A percentile compares a stretch with the other conserved stretches of the same genome.
phyloP scores from a whole-genome alignment of 2,329 filamentous ascomycete species.

The Fusarium decemcellulare region DNA sequence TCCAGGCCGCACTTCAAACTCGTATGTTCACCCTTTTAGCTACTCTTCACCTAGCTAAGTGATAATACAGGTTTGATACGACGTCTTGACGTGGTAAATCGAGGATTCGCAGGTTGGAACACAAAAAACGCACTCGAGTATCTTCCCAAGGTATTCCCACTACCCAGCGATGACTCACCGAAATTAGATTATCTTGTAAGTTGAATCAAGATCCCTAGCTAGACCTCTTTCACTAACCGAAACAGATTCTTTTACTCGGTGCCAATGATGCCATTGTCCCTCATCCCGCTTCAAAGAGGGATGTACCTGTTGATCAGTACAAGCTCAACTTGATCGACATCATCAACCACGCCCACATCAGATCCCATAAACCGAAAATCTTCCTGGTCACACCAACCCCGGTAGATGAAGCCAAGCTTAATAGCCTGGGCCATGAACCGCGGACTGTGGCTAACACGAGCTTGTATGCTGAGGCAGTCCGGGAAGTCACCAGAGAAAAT shows the following conservation, averaged over 20 bases:
- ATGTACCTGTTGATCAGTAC: neutral
- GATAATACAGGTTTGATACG: neutral
- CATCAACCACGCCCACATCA: constrained; percentile 3
- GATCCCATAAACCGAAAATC: neutral
- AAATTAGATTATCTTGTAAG: neutral
- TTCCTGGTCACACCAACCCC: constrained; percentile 3
- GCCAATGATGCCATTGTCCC: neutral
- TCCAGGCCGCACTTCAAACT: constrained; percentile 5
- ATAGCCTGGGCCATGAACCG: constrained; percentile 2
- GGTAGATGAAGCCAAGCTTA: neutral
- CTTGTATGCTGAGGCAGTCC: constrained; percentile 7
- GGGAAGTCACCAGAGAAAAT: neutral
- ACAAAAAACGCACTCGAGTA: neutral
- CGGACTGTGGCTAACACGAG: neutral
- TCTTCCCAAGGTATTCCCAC: neutral
- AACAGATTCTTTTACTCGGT: neutral
- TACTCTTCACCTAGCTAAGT: neutral
- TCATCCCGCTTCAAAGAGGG: neutral
- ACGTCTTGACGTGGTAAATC: constrained; percentile 3
- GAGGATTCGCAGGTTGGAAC: constrained; percentile 7
- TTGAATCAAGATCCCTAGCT: neutral
- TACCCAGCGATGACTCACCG: neutral
- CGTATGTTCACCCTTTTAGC: neutral
- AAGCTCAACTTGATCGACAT: neutral
- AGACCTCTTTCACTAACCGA: neutral